Base-by-base conservation (phyloP, 345 rosid species). In the Camelina laxa region DNA sequence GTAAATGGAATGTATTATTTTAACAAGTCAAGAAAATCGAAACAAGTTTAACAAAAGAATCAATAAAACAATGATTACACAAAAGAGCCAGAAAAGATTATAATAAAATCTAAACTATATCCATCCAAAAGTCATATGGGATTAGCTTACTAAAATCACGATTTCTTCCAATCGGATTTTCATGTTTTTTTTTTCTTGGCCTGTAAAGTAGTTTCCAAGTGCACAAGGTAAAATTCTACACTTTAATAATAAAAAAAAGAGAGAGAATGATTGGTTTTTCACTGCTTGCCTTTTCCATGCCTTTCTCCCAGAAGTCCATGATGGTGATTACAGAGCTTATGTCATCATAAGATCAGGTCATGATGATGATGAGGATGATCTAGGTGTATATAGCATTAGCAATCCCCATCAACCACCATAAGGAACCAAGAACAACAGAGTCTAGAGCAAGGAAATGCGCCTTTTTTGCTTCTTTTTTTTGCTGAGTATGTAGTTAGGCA, bases 401-500 rank as follows among this genome's bases (percentile, higher is more conserved):
- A 58, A 24, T 48, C 42, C 9, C 31, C 35, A 58, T 2, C 11
- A 51, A 50, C 13, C 49, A 54, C 39, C 57, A 35, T n/a, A 69
- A 60, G 17, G 75, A 69, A 69, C 59, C 44, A 17, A 35, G 65
- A 16, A 62, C 44, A 69, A n/a, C 49, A 62, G 75, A 62, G 59
- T 47, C 70, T n/a, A 9, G 53, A 54, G 45, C 74, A 54, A 51
- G 69, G 33, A 75, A 27, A 19, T 60, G 66, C 59, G 12, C 35
- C 69, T 50, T 10, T 10, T 41, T 30, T 39, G 51, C 54, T 58
- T 48, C 21, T 9, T 38, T 45, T 44, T 70, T 81, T 66, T 85
- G 80, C 17, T 4, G 65, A 7, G 56, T 53, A 9, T 54, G 27
- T 16, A 6, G 31, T 69, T 61, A 95, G 57, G 99, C 97, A 80